A percentile compares a stretch with the other conserved stretches of the same genome.
Evolutionary conservation across 192 early-diverging fungal species (phyloP).

Genomic region (Coemansia sp.): DNA sequence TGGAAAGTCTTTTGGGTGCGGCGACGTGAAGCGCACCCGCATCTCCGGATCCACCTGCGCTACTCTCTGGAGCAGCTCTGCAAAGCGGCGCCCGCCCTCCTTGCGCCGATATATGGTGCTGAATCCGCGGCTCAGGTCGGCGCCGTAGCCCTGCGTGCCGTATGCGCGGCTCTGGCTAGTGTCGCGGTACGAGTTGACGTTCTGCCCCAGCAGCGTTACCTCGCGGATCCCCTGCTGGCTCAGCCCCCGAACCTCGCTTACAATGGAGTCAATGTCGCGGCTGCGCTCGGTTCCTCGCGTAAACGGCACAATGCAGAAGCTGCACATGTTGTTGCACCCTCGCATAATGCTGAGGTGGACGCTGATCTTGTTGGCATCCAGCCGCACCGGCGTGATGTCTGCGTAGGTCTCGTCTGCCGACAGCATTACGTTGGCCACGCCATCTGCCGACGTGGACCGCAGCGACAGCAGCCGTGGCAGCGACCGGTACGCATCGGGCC

Average conservation of each 20-base stretch:
- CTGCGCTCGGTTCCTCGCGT: constrained; percentile 74
- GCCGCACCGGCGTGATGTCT: constrained; percentile 70
- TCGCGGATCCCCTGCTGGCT: constrained; percentile 64
- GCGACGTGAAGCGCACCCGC: constrained; percentile 75
- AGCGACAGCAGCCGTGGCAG: constrained; percentile 70
- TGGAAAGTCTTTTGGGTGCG: constrained; percentile 80
- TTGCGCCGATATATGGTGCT: constrained; percentile 75
- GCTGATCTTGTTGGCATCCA: constrained; percentile 62
- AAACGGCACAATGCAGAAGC: constrained; percentile 76
- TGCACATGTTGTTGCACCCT: constrained; percentile 83
- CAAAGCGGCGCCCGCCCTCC: constrained; percentile 71
- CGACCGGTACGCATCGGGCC: constrained; percentile 73
- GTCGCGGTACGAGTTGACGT: constrained; percentile 79
- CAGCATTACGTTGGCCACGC: constrained; percentile 77
- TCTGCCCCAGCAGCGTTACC: constrained; percentile 74
- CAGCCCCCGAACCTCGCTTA: constrained; percentile 62
- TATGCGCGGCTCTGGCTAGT: constrained; percentile 57
- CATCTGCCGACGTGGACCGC: constrained; percentile 59
- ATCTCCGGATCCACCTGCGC: constrained; percentile 69
- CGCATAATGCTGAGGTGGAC: constrained; percentile 76
- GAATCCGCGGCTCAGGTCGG: constrained; percentile 61
- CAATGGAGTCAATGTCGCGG: constrained; percentile 66
- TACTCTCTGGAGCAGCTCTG: constrained; percentile 67
- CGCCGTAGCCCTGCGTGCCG: constrained; percentile 45
- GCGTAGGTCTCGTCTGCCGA: constrained; percentile 80